Percentiles rank a stretch among this genome's conserved stretches.
These are phyloP conservation scores for Rhynchospora tenuis DNA, from an alignment of 176 grass and related monocot species.

Conservation along the genomic window DNA sequence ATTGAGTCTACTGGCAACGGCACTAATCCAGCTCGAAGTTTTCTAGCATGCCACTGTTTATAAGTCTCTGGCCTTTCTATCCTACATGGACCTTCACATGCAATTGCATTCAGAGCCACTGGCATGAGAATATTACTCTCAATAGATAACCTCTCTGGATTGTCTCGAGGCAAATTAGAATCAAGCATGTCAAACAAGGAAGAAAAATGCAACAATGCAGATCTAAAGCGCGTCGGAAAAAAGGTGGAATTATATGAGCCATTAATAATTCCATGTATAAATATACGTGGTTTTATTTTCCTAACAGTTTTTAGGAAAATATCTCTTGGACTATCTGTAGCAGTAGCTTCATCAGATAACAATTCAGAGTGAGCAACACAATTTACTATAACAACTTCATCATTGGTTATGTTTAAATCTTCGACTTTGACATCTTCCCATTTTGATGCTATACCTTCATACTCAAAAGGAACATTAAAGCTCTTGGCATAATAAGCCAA, in stretches of 20 bases:
- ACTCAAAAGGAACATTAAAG: conserved; percentile 61
- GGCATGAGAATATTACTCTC: conserved; percentile 22
- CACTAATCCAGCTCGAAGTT: conserved; percentile 29
- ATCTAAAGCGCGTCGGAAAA: conserved; percentile 33
- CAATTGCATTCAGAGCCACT: conserved; percentile 23
- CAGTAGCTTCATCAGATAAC: conserved; percentile 45
- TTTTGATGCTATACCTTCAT: conserved; percentile 48
- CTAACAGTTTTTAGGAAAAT: conserved; percentile 43
- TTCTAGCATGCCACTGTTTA: conserved; percentile 37
- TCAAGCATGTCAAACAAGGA: conserved; percentile 40
- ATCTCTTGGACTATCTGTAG: conserved; percentile 45
- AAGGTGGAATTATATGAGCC: conserved; percentile 38
- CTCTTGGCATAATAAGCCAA: conserved; percentile 55
- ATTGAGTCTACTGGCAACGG: conserved; percentile 22
- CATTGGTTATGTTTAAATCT: conserved; percentile 40
- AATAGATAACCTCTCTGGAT: conserved; percentile 21
- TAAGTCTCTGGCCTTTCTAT: conserved; percentile 45
- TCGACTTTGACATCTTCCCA: conserved; percentile 48
- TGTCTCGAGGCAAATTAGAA: conserved; percentile 23
- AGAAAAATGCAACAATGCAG: conserved; percentile 34
- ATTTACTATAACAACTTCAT: conserved; percentile 59
- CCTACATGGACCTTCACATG: conserved; percentile 36
- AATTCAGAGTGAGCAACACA: conserved; percentile 34
- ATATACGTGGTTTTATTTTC: conserved; percentile 44
- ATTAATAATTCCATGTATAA: conserved; percentile 44